Conservation (phyloP, 176 grass and related monocot species). For the bread wheat (Triticum aestivum) region DNA sequence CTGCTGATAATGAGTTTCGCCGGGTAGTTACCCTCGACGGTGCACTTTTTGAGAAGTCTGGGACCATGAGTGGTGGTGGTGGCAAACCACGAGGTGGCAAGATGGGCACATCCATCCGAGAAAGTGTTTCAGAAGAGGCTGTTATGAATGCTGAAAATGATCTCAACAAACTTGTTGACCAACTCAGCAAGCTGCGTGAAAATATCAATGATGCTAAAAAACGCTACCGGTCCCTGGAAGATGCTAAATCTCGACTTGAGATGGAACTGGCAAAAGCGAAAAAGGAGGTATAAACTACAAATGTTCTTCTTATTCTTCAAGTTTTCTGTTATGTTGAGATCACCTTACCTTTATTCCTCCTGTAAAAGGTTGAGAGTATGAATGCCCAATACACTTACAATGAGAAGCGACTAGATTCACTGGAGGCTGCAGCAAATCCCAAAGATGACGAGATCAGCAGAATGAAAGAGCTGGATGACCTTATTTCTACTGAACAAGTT, state of each 20-base stretch:
- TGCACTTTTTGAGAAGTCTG: constrained; percentile 87
- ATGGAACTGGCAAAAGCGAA: constrained; percentile 86
- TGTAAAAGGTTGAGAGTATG: constrained; percentile 76
- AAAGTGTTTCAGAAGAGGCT: constrained; percentile 68
- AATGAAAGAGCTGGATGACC: constrained; percentile 61
- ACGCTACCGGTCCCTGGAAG: constrained; percentile 53
- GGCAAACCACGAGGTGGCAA: constrained; percentile 64
- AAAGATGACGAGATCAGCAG: constrained; percentile 68
- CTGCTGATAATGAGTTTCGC: constrained; percentile 63
- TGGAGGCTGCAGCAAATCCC: constrained; percentile 70
- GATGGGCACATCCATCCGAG: constrained; percentile 78
- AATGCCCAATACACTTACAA: constrained; percentile 72
- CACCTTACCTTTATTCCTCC: constrained; percentile 6
- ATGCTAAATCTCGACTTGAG: constrained; percentile 53
- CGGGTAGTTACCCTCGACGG: constrained; percentile 86
- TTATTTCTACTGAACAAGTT: constrained; percentile 61
- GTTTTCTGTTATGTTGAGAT: constrained; percentile 2
- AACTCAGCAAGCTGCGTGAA: constrained; percentile 62
- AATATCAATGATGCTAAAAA: constrained; percentile 63
- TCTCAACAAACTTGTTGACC: constrained; percentile 56
- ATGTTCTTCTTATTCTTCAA: constrained; percentile 18
- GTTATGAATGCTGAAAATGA: constrained; percentile 61
- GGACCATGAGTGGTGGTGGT: constrained; percentile 96
- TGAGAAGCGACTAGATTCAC: constrained; percentile 64
- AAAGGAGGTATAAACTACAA: constrained; percentile 62